phyloP scores from a whole-genome alignment of 768 basidiomycete species.

The Boletus bicolor region DNA sequence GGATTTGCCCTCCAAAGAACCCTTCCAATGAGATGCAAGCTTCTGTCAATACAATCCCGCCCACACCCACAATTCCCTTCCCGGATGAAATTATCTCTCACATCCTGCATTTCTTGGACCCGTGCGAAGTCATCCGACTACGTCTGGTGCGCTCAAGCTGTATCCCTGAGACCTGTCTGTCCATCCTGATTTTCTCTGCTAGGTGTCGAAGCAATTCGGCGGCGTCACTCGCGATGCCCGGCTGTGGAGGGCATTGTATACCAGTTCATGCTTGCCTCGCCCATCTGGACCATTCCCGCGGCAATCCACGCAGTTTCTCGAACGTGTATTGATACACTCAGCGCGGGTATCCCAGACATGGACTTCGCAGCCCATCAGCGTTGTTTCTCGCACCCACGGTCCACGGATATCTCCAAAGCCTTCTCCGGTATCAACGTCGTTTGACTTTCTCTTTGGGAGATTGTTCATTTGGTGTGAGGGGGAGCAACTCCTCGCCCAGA shows the following conservation, averaged over 20 bases:
- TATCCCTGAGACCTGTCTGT: not conserved
- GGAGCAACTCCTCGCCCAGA: slow-evolving; percentile 18
- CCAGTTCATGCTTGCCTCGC: slow-evolving; percentile 15
- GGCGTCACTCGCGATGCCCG: slow-evolving; percentile 14
- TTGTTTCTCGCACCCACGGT: slow-evolving; percentile 12
- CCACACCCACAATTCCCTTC: not conserved
- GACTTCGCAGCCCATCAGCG: slow-evolving; percentile 13
- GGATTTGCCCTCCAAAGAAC: not conserved
- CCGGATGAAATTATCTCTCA: slow-evolving; percentile 20
- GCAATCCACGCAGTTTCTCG: slow-evolving; percentile 20
- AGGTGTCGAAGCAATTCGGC: slow-evolving; percentile 22
- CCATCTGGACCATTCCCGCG: slow-evolving; percentile 24
- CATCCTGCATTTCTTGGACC: slow-evolving; percentile 14
- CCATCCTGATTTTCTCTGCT: not conserved
- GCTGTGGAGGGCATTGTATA: slow-evolving; percentile 19
- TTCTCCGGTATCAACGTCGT: slow-evolving; percentile 16
- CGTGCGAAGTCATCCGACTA: slow-evolving; percentile 13
- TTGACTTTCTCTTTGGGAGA: slow-evolving; percentile 25
- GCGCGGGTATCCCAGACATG: slow-evolving; percentile 19
- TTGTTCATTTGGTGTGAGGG: slow-evolving; percentile 22
- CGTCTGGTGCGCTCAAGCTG: slow-evolving; percentile 13
- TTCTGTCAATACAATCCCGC: not conserved
- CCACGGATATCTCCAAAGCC: slow-evolving; percentile 13
- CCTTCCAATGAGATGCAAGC: slow-evolving; percentile 7
- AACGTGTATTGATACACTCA: slow-evolving; percentile 16